These are phyloP conservation scores for Tinospora cordifolia DNA, from an alignment of 164 flowering plant species.

Conservation along the genomic window DNA sequence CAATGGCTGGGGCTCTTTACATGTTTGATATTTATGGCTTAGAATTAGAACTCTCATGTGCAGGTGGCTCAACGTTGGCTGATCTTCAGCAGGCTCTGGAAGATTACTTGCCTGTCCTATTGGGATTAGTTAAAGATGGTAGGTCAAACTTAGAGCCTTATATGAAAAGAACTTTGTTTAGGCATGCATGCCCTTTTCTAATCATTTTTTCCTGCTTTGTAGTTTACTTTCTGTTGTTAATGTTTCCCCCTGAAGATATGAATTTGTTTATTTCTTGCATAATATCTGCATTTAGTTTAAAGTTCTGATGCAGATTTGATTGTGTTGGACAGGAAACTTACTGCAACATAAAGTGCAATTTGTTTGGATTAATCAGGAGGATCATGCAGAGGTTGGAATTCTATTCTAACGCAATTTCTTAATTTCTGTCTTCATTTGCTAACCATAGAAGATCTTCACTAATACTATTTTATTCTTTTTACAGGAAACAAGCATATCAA, in stretches of 20 bases:
- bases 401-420: background rate
- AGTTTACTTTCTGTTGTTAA: background rate
- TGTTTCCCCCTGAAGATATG: background rate
- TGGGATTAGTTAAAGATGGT: conserved; percentile 84
- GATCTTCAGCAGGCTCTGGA: conserved; percentile 80
- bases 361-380: conserved; percentile 94
- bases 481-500: conserved; percentile 82
- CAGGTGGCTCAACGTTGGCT: conserved; percentile 71
- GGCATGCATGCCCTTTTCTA: no score
- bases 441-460: conserved; percentile 9
- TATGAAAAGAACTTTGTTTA: no score
- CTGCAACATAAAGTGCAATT: conserved; percentile 72
- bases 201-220: no score
- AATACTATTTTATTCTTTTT: conserved; percentile 13
- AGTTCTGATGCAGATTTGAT: conserved; percentile 9
- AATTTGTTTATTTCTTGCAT: background rate
- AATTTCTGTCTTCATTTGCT: background rate
- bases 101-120: conserved; percentile 70
- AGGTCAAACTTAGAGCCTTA: background rate
- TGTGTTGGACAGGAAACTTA: conserved; percentile 50
- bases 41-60: conserved; percentile 10
- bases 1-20: background rate
- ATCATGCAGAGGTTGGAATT: conserved; percentile 63
- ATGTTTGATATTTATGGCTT: background rate
- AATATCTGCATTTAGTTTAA: background rate